Base-by-base conservation (phyloP, 768 basidiomycete species). In the Leccinum rimulosum region DNA sequence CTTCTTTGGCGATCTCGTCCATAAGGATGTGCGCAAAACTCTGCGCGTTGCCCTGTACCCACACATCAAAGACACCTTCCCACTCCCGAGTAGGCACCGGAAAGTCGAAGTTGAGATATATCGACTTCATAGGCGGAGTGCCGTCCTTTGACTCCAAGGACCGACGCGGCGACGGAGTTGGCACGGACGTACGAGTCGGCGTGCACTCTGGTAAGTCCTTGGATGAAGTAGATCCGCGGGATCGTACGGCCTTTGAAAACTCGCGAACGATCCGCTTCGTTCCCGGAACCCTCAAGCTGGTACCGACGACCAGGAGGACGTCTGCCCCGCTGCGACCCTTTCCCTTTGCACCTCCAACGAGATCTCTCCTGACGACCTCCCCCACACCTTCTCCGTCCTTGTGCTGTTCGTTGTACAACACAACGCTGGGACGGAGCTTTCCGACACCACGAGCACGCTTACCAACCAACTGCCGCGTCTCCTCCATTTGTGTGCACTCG, bases 261-360 rank as follows among this genome's bases (percentile, higher is more conserved):
- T 95, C 93, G 58, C 91, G 84, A 25, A 95, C 91, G 75, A 96
- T 91, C 64, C 90, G 80, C 74, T 94, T 95, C 50, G 94, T 95
- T 19, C 95, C 95, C 9, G 91, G 93, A 15, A 97, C 89, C 62
- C 87, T 82, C 59, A 97, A 75, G 72, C 89, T 93, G 57, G 94
- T 96, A 48, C 95, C 95, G 17, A 92, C 94, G 14, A 97, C 94
- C 54, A 97, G 74, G 38, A 97, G 75, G 49, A 94, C 72, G 74
- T 97, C 95, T 8, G 93, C 91, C 4, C 88, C 84, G 50, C 82
- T 83, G 60, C 85, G 78, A 3, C 86, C 85, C 65, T 85, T 88
- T 14, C 86, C 84, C 63, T 84, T 84, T 3, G 80, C 82, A 8
- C 82, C 78, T 8, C 91, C 90, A 55, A 91, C 79, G 56, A 96